A percentile compares a stretch with the other conserved stretches of the same genome.
Evolutionary conservation across 1,284 basidiomycete species (phyloP).

Genomic region (Marasmius oreades): DNA sequence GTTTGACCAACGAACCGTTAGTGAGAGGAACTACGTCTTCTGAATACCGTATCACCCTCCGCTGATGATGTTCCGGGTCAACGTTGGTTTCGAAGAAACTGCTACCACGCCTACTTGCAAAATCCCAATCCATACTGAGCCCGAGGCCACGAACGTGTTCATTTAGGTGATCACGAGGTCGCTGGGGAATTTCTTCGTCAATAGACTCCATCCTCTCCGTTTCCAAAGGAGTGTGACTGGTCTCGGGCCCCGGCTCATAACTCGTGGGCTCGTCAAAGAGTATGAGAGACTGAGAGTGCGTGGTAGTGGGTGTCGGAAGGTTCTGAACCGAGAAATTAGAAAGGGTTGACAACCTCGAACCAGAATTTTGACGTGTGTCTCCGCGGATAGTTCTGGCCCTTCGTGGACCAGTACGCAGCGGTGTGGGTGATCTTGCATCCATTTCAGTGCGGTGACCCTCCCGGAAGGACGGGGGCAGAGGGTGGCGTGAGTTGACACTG

Average conservation of each 20-base stretch:
- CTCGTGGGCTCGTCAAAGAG: background rate
- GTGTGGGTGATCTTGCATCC: background rate
- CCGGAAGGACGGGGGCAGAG: too few species aligned
- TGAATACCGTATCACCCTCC: background rate
- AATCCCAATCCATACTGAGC: background rate
- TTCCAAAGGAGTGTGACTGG: background rate
- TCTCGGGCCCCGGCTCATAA: background rate
- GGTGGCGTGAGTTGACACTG: background rate
- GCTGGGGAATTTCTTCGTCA: background rate
- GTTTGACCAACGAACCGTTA: background rate
- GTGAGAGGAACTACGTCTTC: background rate
- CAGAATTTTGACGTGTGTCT: background rate
- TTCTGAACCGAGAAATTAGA: background rate
- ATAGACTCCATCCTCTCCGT: background rate
- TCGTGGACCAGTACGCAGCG: background rate
- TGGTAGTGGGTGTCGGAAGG: background rate
- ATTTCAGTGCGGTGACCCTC: background rate
- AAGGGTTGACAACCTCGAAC: background rate
- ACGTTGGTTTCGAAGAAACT: background rate
- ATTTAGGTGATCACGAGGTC: background rate
- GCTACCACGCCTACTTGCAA: background rate
- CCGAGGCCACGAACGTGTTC: background rate
- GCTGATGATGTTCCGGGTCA: background rate
- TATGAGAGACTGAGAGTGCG: background rate
- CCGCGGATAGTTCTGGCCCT: background rate